These are phyloP conservation scores for Powellomyces hirtus DNA, from an alignment of 192 early-diverging fungal genomes.

Conservation along the genomic window DNA sequence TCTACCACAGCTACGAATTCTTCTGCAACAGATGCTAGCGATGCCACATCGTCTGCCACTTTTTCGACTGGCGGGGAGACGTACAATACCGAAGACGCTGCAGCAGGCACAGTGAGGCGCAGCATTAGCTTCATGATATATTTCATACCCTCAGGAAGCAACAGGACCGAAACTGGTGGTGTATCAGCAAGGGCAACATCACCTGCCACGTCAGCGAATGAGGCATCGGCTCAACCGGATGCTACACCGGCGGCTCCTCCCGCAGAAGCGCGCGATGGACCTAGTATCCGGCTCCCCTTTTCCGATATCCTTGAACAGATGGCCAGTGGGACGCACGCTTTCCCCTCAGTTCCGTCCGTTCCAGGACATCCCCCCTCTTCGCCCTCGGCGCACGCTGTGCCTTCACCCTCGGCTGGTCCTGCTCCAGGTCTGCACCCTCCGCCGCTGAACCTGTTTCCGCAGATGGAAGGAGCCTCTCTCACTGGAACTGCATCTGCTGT, in stretches of 20 bases:
- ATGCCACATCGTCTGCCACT: background rate
- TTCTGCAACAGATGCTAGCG: background rate
- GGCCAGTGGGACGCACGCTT: background rate
- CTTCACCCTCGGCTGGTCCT: background rate
- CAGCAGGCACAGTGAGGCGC: background rate
- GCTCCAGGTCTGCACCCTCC: background rate
- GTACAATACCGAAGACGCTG: background rate
- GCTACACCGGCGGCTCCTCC: background rate
- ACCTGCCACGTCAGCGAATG: background rate
- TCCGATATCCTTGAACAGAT: background rate
- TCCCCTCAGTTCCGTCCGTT: background rate
- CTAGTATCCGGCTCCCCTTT: background rate
- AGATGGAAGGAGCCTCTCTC: background rate
- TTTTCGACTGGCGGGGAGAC: background rate
- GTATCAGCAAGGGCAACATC: background rate
- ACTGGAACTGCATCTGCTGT: background rate
- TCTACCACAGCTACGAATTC: background rate
- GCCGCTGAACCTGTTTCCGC: background rate
- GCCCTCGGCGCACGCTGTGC: background rate
- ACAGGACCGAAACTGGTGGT: background rate
- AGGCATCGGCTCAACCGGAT: background rate
- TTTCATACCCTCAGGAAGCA: conserved; percentile 6
- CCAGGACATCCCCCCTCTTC: background rate
- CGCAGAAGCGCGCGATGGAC: background rate
- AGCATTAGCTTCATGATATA: conserved; percentile 25